A percentile compares a stretch with the other conserved stretches of the same genome.
Evolutionary conservation across 2,329 filamentous ascomycete genomes (phyloP).

Genomic region (Arthrocladium fulminans): DNA sequence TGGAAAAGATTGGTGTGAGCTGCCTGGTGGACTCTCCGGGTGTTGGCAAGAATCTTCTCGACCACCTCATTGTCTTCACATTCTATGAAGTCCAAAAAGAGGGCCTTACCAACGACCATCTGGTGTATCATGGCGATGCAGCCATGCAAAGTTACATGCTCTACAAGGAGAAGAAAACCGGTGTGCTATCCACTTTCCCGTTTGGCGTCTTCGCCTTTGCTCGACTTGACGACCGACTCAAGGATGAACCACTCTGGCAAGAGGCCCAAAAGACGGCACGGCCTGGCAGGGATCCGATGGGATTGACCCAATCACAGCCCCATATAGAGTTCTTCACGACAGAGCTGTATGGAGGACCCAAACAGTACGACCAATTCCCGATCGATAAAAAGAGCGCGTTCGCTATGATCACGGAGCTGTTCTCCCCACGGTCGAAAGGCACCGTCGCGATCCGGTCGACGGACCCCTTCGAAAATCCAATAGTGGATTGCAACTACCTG

Average conservation of each 20-base stretch:
- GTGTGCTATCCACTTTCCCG: constrained; percentile 52
- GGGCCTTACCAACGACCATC: constrained; percentile 48
- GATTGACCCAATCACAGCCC: constrained; percentile 47
- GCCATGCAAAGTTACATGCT: constrained; percentile 43
- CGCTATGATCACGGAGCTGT: constrained; percentile 50
- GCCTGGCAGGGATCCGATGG: constrained; percentile 55
- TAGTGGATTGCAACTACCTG: constrained; percentile 52
- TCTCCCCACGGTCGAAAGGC: constrained; percentile 49
- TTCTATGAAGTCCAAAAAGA: constrained; percentile 51
- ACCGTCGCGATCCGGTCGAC: constrained; percentile 43
- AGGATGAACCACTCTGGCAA: constrained; percentile 47
- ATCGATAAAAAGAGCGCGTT: constrained; percentile 47
- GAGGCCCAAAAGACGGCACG: constrained; percentile 36
- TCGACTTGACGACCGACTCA: constrained; percentile 52
- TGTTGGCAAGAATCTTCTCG: constrained; percentile 47
- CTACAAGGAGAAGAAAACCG: constrained; percentile 51
- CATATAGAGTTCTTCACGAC: constrained; percentile 57
- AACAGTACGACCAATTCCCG: constrained; percentile 48
- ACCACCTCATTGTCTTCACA: constrained; percentile 49
- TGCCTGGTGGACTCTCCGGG: constrained; percentile 40
- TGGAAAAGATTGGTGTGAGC: constrained; percentile 37
- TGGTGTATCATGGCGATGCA: constrained; percentile 44
- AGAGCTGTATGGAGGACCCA: constrained; percentile 41
- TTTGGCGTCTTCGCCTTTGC: constrained; percentile 56
- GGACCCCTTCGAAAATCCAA: constrained; percentile 44